phyloP scores from a whole-genome alignment of 306 rosid species.

The Castanea sativa region DNA sequence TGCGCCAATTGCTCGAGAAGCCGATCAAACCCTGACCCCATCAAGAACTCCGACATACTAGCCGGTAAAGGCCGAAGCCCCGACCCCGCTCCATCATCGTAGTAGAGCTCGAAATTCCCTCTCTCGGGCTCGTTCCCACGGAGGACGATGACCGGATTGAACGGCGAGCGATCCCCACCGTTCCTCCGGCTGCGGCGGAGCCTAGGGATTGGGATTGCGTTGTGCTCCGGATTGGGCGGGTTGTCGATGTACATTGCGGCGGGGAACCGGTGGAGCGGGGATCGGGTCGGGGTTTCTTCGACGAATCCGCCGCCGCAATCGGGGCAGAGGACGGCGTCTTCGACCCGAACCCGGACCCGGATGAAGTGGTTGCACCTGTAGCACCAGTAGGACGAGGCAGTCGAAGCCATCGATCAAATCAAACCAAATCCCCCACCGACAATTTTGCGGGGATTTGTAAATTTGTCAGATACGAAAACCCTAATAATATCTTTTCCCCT shows the following conservation, averaged over 20 bases:
- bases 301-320: conserved; percentile 55
- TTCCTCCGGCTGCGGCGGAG: conserved; percentile 37
- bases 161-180: conserved; percentile 57
- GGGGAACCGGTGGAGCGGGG: conserved; percentile 40
- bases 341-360: conserved; percentile 34
- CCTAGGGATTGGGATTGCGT: conserved; percentile 33
- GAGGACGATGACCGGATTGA: conserved; percentile 65
- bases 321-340: conserved; percentile 47
- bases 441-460: neutral
- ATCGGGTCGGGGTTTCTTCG: conserved; percentile 51
- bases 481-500: neutral
- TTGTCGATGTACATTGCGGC: conserved; percentile 41
- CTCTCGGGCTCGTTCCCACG: conserved; percentile 43
- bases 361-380: conserved; percentile 53
- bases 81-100: conserved; percentile 58
- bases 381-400: conserved; percentile 55
- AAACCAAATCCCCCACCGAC: neutral
- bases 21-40: conserved; percentile 72
- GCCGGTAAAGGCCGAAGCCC: conserved; percentile 63
- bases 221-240: conserved; percentile 26
- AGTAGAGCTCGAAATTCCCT: conserved; percentile 57
- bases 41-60: conserved; percentile 50
- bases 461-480: conserved; percentile 11
- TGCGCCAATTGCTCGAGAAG: conserved; percentile 57
- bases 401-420: conserved; percentile 36